Conservation (phyloP, 106 monocot species). For the Dendrobium huoshanense region DNA sequence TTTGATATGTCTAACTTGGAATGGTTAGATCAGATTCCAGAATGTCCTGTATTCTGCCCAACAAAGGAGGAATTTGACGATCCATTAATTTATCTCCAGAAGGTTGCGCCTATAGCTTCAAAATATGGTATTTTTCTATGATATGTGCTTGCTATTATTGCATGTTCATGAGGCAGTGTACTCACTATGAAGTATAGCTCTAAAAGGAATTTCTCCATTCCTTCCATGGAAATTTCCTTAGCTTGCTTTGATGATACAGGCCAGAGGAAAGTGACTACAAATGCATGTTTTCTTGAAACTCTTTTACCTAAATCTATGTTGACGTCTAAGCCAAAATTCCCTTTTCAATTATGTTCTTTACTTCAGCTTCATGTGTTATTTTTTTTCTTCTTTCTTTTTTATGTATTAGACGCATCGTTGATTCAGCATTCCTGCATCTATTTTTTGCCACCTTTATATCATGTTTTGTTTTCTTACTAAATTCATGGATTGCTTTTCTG, state of each 20-base stretch:
- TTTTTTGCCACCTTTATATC: too few species aligned
- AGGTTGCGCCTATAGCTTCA: constrained; percentile 71
- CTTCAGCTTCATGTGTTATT: too few species aligned
- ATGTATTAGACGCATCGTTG: too few species aligned
- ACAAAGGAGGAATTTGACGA: constrained; percentile 88
- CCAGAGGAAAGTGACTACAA: background rate
- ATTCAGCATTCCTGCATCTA: too few species aligned
- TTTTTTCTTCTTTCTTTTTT: too few species aligned
- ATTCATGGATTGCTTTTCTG: too few species aligned
- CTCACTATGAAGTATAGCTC: background rate
- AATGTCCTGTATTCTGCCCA: constrained; percentile 79
- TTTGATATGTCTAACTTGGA: constrained; percentile 68
- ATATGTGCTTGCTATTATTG: background rate
- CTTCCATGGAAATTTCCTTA: background rate
- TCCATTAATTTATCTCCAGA: constrained; percentile 70
- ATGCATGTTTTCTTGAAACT: background rate
- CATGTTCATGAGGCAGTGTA: background rate
- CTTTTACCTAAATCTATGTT: too few species aligned
- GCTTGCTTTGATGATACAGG: background rate
- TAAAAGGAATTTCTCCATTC: background rate
- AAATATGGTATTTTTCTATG: constrained; percentile 53
- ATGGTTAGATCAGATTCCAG: constrained; percentile 82
- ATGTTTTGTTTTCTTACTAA: too few species aligned
- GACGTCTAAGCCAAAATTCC: too few species aligned
- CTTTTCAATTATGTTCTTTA: too few species aligned